Conservation (phyloP, 1,139 yeast genomes). For the Hanseniaspora gamundiae region DNA sequence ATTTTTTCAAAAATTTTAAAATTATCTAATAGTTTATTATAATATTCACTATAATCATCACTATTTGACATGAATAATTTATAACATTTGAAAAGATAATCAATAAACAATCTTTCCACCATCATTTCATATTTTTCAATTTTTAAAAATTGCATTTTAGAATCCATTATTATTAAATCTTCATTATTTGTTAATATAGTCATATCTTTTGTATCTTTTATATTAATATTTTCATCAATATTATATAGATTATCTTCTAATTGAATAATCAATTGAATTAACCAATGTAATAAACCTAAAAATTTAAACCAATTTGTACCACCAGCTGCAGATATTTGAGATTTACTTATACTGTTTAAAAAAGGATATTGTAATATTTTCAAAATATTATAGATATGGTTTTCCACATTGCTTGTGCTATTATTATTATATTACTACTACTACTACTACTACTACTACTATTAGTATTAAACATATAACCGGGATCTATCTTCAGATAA, state of each 20-base stretch:
- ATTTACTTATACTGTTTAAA: slow-evolving; percentile 64
- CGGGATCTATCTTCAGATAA: slow-evolving; percentile 68
- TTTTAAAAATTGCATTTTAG: slow-evolving; percentile 27
- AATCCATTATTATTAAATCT: slow-evolving; percentile 33
- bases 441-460: no score
- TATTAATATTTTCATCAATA: slow-evolving; percentile 15
- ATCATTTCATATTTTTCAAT: slow-evolving; percentile 26
- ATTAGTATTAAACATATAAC: slow-evolving; percentile 49
- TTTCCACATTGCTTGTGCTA: slow-evolving; percentile 43
- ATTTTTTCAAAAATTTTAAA: slow-evolving; percentile 39
- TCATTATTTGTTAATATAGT: slow-evolving; percentile 13
- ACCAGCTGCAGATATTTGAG: slow-evolving; percentile 85
- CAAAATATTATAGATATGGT: slow-evolving; percentile 60
- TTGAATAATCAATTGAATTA: slow-evolving; percentile 45
- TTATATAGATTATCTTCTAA: slow-evolving; percentile 28
- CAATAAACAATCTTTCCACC: slow-evolving; percentile 50
- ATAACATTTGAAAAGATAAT: slow-evolving; percentile 57
- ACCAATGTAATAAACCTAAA: slow-evolving; percentile 73
- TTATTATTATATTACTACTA: no score
- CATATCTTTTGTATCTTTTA: slow-evolving; percentile 22
- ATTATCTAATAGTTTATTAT: slow-evolving; percentile 43
- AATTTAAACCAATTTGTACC: slow-evolving; percentile 84
- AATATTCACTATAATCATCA: slow-evolving; percentile 46
- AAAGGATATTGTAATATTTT: slow-evolving; percentile 67
- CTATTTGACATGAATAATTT: slow-evolving; percentile 50